Base-by-base conservation (phyloP, 1,284 basidiomycete species). In the Fomitopsis betulina region DNA sequence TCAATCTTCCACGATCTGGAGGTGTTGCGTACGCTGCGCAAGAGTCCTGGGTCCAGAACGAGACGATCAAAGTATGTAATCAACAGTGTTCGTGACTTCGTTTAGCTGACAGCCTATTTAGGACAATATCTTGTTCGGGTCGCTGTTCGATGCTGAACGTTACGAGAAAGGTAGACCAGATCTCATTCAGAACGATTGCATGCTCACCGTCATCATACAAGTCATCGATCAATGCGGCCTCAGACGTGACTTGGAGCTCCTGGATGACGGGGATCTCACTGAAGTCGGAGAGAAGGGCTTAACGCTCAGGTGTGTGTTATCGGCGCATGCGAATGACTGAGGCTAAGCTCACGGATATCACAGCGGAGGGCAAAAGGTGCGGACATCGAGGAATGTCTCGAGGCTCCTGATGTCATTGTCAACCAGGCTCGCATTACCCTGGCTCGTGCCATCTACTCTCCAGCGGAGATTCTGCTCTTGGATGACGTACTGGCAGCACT, bases 11-110 rank as follows among this genome's bases (percentile, higher is more conserved):
- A 13, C 78, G 87, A 8, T 71, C 74, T 2, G 79, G 80, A 12
- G 87, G 88, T 5, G 80, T 91, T 6, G 84, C 86, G 0, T 91
- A 89, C 70, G 86, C 87, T 5, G 84, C 87, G 0, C 89, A 93
- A 68, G 87, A 91, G 65, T 84, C 86, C 1, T 93, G 89, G 89
- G 84, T 87, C 3, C 78, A 81, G 65, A 86, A 85, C 63, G 77
- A 76, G 58, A 81, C 78, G 0, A 79, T 79, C 56, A 72, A 70
- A 59, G 76, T 72, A 54, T 43, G 65, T 45, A 9, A 19, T 27
- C 33, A 1, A 15, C 37, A 1, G 9, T 25, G 17, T 30, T 35
- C 23, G 17, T 10, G 3, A 3, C n/a, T 13, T 45, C 19, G 23
- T 37, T 37, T 8, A 15, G 17, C 5, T n/a, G 3, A 25, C n/a